Evolutionary conservation across 2,329 filamentous ascomycete genomes (phyloP).

Genomic region (Trichoderma asperellum): DNA sequence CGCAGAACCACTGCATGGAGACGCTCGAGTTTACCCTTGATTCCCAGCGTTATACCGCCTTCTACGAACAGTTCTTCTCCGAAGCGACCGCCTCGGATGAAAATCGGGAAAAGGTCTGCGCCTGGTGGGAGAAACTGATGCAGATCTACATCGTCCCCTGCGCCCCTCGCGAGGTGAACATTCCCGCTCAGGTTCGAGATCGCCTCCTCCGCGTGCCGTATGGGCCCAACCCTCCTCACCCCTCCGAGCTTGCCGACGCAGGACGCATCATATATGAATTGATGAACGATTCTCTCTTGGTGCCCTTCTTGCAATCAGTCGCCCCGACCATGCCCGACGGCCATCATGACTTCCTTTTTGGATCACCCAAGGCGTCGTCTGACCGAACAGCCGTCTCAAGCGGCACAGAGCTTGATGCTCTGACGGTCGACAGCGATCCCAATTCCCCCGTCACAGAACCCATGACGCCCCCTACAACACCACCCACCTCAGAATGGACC

Average conservation of each 20-base stretch:
- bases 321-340: conserved; percentile 44
- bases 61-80: conserved; percentile 51
- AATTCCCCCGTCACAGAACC: conserved; percentile 62
- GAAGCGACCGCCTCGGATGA: conserved; percentile 47
- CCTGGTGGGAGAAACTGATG: conserved; percentile 85
- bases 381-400: conserved; percentile 50
- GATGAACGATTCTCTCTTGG: conserved; percentile 95
- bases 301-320: conserved; percentile 84
- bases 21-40: conserved; percentile 97
- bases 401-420: conserved; percentile 52
- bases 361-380: conserved; percentile 50
- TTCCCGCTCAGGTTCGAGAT: conserved; percentile 84
- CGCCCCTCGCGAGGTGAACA: conserved; percentile 84
- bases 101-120: conserved; percentile 68
- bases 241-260: conserved; percentile 77
- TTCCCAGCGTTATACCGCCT: conserved; percentile 77
- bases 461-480: conserved; percentile 75
- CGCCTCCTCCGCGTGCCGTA: conserved; percentile 63
- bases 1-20: conserved; percentile 95
- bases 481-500: conserved; percentile 63
- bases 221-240: conserved; percentile 69
- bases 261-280: conserved; percentile 89
- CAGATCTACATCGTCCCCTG: conserved; percentile 89
- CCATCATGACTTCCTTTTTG: conserved; percentile 43
- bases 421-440: conserved; percentile 69